Conservation (phyloP, 352 stramenopile species). For the Paralagenidium karlingii region DNA sequence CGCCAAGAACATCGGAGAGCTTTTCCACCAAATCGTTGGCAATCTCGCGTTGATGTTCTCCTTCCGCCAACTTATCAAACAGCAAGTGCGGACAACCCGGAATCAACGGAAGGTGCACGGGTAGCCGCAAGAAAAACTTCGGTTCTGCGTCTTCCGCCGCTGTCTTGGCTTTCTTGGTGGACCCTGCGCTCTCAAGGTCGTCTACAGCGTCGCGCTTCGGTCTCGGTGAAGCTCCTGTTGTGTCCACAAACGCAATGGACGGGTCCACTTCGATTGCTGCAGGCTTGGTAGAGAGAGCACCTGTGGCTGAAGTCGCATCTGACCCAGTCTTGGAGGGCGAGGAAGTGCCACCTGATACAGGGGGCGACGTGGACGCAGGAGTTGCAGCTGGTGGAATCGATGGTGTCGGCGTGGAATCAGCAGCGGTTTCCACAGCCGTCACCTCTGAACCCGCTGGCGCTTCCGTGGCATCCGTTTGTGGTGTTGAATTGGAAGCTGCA, state of each 20-base stretch:
- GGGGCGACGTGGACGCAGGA: too few relatives aligned
- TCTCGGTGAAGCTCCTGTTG: slow-evolving; percentile 1
- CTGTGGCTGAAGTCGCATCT: too few relatives aligned
- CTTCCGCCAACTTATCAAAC: slow-evolving; percentile 32
- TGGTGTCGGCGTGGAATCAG: too few relatives aligned
- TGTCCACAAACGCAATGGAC: neutral
- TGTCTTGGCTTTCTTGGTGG: too few relatives aligned
- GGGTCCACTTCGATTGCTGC: neutral
- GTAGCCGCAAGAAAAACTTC: slow-evolving; percentile 36
- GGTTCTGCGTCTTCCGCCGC: too few relatives aligned
- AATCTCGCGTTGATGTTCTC: slow-evolving; percentile 9
- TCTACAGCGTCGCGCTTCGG: too few relatives aligned
- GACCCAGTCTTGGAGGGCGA: too few relatives aligned
- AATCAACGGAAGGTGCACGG: slow-evolving; percentile 38
- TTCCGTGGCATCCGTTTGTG: neutral
- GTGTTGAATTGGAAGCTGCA: slow-evolving; percentile 1
- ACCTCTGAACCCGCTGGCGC: too few relatives aligned
- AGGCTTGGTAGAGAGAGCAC: too few relatives aligned
- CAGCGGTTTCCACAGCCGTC: neutral
- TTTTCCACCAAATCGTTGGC: slow-evolving; percentile 39
- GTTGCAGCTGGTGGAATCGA: too few relatives aligned
- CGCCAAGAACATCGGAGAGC: slow-evolving; percentile 39
- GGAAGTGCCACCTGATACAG: too few relatives aligned
- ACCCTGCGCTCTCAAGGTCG: too few relatives aligned
- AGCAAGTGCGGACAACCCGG: slow-evolving; percentile 42